Evolutionary conservation across 208 protist species (phyloP), one percentile per base, ranked within the genome.

Genomic region (Crithidia thermophila): DNA sequence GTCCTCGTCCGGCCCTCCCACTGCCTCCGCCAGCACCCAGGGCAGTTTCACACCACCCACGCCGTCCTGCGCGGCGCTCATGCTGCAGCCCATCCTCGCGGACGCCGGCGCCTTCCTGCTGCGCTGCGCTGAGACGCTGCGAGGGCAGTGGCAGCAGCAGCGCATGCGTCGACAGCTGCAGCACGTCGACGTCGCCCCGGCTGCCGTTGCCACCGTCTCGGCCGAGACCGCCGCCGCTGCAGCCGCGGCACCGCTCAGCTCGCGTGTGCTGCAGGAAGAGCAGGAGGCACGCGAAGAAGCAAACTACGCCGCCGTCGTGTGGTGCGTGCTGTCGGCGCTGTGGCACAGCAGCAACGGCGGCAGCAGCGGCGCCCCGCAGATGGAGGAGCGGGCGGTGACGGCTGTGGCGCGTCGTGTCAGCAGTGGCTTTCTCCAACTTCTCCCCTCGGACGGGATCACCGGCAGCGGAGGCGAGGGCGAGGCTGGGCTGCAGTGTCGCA

Each of bases 291-390:
- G 42, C 1, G 68, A 67, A 34, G 68, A 75, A 36, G 63, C 68
- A 9, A 30, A 50, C 31, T 75, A 75, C 45, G 59, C 68, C 3
- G 43, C 68, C 33, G 49, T 66, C 7, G 43, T 75, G 68, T 51
- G 57, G 52, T 64, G 27, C 25, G 68, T 63, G 37, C 25, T 75
- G 34, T 55, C 68, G 16, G 61, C 63, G 10, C 37, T 67, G 52
- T 75, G 68, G 68, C 68, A 21, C 25, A 75, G 68, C 53, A 57
- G 60, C 33, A n/a, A n/a, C n/a, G 53, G 57, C 27, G 8, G 58
- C 36, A 23, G 39, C 39, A 21, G 37, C 16, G 68, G 51, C 8
- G 56, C 42, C 6, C 66, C 36, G 25, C 66, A 31, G 43, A 9
- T 51, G 45, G 59, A 67, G 11, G 60, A 62, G 33, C 5, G 60